Conservation (phyloP, 2,329 filamentous ascomycete species). For the Fusarium verticillioides region DNA sequence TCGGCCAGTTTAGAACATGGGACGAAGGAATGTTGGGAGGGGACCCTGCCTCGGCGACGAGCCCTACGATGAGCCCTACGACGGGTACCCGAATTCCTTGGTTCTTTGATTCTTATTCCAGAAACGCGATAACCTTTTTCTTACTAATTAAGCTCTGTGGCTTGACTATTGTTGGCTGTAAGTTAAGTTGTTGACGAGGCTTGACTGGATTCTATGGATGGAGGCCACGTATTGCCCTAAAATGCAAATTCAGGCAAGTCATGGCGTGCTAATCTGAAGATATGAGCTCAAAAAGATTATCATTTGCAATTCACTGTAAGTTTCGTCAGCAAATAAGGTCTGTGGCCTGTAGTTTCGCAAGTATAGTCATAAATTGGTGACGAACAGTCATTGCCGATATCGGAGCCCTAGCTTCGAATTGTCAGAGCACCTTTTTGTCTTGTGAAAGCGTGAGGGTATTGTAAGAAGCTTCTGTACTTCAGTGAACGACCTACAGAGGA, state of each 20-base stretch:
- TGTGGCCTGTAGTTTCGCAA: not conserved
- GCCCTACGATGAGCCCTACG: constrained; percentile 21
- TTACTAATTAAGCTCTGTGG: constrained; percentile 7
- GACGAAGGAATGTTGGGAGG: constrained; percentile 35
- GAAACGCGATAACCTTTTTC: constrained; percentile 13
- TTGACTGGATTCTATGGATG: not conserved
- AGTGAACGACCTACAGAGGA: not conserved
- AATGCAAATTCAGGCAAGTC: not conserved
- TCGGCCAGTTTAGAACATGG: constrained; percentile 29
- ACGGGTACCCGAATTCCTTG: constrained; percentile 31
- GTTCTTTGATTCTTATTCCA: constrained; percentile 11
- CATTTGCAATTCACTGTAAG: not conserved
- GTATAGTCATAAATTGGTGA: not conserved
- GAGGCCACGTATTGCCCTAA: not conserved
- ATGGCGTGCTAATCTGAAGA: constrained; percentile 3
- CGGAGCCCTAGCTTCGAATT: not conserved
- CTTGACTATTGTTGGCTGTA: constrained; percentile 29
- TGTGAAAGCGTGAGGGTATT: not conserved
- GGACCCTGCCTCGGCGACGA: constrained; percentile 33
- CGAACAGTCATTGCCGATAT: constrained; percentile 8
- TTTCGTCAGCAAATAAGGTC: not conserved
- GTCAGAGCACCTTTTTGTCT: not conserved
- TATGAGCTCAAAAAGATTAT: not conserved
- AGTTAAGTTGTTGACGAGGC: not conserved
- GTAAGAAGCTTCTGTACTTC: not conserved